Conservation (phyloP, 176 grass and related monocot genomes). For the Ananas comosus region DNA sequence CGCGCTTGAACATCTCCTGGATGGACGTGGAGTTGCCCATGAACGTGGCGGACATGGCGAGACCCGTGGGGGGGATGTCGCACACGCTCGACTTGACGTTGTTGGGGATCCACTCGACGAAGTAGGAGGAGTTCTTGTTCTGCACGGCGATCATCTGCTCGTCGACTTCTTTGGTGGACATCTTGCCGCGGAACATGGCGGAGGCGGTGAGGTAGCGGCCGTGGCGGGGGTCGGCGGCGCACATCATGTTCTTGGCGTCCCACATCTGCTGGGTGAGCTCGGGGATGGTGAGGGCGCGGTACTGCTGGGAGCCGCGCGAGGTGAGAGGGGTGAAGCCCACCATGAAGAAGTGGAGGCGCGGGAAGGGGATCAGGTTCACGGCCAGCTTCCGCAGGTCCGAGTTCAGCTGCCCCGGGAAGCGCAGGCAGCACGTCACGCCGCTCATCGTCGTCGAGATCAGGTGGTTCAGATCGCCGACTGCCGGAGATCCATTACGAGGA, state of each 20-base stretch:
- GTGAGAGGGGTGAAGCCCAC: constrained; percentile 69
- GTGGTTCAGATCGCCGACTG: constrained; percentile 80
- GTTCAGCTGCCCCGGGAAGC: constrained; percentile 88
- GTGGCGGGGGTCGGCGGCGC: constrained; percentile 74
- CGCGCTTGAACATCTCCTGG: constrained; percentile 9
- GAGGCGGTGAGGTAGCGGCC: constrained; percentile 41
- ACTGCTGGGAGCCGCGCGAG: constrained; percentile 65
- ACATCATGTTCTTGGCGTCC: constrained; percentile 99
- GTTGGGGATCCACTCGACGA: constrained; percentile 33
- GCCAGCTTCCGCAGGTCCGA: constrained; percentile 78
- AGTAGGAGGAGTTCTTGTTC: constrained; percentile 35
- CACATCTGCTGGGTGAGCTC: constrained; percentile 96
- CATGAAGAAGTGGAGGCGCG: constrained; percentile 83
- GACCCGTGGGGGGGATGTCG: constrained; percentile 12
- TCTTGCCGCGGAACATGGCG: constrained; percentile 29
- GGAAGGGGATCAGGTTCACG: constrained; percentile 77
- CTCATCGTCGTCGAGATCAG: constrained; percentile 84
- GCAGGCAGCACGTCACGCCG: constrained; percentile 77
- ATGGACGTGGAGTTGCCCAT: constrained; percentile 11
- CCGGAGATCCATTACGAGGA: no score
- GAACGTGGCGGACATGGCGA: constrained; percentile 10
- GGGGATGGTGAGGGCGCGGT: constrained; percentile 68
- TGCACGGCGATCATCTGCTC: constrained; percentile 30
- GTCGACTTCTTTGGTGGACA: constrained; percentile 30
- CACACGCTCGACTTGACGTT: constrained; percentile 33